phyloP scores from a whole-genome alignment of 202 grass and related monocot genomes.

The Carex sylvatica region DNA sequence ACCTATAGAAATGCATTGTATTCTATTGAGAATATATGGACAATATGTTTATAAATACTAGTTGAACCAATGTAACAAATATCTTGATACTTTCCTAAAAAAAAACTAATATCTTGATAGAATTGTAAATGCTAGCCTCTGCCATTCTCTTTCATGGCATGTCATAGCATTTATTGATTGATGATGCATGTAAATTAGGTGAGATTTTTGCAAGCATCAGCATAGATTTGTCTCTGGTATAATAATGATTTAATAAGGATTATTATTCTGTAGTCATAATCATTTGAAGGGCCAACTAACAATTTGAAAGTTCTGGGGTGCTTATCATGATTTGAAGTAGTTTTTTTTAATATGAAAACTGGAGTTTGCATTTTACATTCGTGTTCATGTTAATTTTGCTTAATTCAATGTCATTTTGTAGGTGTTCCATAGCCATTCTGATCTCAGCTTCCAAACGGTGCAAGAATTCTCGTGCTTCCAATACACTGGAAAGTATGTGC shows the following conservation, averaged over 20 bases:
- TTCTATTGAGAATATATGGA: background rate
- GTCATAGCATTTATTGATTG: background rate
- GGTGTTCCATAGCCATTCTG: conserved; percentile 58
- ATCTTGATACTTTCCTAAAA: background rate
- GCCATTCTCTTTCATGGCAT: background rate
- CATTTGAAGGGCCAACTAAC: background rate
- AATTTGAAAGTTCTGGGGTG: background rate
- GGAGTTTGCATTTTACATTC: background rate
- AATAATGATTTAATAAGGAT: background rate
- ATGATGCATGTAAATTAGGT: background rate
- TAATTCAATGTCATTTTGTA: conserved; percentile 30
- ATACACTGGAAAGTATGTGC: conserved; percentile 69
- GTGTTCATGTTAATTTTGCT: background rate
- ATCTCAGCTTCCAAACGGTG: conserved; percentile 34
- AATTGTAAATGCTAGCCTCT: background rate
- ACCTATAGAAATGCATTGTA: background rate
- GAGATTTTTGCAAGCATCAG: background rate
- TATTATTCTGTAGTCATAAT: background rate
- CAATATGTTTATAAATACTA: background rate
- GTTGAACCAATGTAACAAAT: background rate
- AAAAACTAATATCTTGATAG: background rate
- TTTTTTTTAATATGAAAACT: background rate
- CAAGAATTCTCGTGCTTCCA: conserved; percentile 70
- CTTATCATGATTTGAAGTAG: background rate
- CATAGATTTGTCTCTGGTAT: background rate